Evolutionary conservation across 176 grass and related monocot species (phyloP).

Genomic region (Carex parvula): DNA sequence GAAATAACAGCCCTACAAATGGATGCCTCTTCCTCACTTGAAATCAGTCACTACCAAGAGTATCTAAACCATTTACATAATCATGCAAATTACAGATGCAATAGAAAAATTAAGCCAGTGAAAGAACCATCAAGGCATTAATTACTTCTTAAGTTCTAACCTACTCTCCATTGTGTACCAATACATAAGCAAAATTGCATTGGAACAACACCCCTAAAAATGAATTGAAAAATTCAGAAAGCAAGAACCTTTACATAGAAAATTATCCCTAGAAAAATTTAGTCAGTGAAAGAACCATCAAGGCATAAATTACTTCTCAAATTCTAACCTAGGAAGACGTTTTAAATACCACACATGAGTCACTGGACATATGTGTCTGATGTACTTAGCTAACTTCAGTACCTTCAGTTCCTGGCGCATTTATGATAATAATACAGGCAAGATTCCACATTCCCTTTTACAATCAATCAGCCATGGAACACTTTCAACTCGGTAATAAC

Average conservation of each 20-base stretch:
- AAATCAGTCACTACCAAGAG: neutral
- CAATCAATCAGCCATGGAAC: too few relatives aligned
- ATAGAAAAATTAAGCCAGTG: neutral
- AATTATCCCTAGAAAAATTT: neutral
- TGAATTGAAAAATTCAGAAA: neutral
- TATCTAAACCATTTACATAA: conserved; percentile 15
- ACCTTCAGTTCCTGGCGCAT: too few relatives aligned
- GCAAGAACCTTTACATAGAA: neutral
- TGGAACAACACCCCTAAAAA: conserved; percentile 1
- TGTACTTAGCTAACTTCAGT: too few relatives aligned
- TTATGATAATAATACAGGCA: too few relatives aligned
- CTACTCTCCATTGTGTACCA: conserved; percentile 24
- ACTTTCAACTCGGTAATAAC: too few relatives aligned
- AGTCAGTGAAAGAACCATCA: neutral
- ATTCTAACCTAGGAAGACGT: neutral
- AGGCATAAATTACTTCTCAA: neutral
- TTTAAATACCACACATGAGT: too few relatives aligned
- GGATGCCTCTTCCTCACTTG: neutral
- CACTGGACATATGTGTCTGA: too few relatives aligned
- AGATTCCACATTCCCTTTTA: too few relatives aligned
- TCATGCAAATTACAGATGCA: neutral
- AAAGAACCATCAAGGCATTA: neutral
- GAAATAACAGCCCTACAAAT: neutral
- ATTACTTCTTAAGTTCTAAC: neutral
- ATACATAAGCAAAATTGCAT: conserved; percentile 28